Evolutionary conservation across 2,329 filamentous ascomycete species (phyloP), one percentile per base, ranked within the genome.

Genomic region (Geoglossum cookeanum): DNA sequence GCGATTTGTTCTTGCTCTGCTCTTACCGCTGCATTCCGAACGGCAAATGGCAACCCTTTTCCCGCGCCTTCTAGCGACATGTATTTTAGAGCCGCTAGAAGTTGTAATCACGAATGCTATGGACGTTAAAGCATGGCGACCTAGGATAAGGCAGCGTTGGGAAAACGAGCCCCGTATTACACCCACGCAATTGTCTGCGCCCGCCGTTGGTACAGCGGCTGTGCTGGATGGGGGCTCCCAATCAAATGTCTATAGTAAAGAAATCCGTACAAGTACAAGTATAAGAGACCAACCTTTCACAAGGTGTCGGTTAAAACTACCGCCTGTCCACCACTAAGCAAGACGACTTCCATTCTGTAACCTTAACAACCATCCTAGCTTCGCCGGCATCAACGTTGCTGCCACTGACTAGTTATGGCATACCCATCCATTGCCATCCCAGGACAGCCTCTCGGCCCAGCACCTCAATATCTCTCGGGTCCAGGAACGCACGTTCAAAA

Each of bases 401-500:
- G 7, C 30, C n/a, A 53, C 32, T n/a, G 4, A 37, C 49, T n/a
- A 17, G 37, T 30, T 11, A 55, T 55, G 54, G 37, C 32, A 8
- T 17, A n/a, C 8, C 27, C 47, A 15, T 30, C 45, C 3, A 48
- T 51, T 17, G 55, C 45, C 30, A 57, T 94, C 53, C 92, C 92
- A 9, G 92, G 92, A 67, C 86, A 92, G 68, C 72, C 81, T 51
- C 79, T 98, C 45, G 90, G 86, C 33, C 72, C 83, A 17, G 70
- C 76, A 17, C 74, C 77, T 57, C 78, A 80, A 62, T 90, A 84
- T 70, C 71, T 77, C 45, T 78, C 88, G 32, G 91, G 91, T 13
- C 75, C 86, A 9, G 92, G 91, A 62, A 95, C 89, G 0, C 88
- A 97, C 69, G 75, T 94, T 62, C 78, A 87, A 71, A 76, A 84